These are phyloP conservation scores for Bolboschoenus planiculmis DNA, from an alignment of 176 grass and related monocot genomes.

Conservation along the genomic window DNA sequence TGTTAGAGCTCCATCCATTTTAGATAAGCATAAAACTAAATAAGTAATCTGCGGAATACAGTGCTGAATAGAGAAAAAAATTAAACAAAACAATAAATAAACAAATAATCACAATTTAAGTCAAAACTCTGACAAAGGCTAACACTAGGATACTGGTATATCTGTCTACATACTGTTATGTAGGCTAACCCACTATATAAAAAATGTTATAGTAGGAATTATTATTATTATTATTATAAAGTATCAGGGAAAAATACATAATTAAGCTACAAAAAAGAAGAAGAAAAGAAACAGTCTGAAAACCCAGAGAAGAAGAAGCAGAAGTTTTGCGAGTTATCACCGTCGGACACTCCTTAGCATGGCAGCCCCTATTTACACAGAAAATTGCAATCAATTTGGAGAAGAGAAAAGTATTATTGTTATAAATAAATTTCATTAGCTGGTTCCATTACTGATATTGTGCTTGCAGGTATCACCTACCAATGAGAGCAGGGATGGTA, in stretches of 20 bases:
- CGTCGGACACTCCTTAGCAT: not conserved
- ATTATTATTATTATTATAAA: slow-evolving; percentile 5
- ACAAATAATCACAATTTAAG: too few species aligned
- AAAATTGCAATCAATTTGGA: not conserved
- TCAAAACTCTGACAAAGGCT: too few species aligned
- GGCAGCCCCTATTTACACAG: not conserved
- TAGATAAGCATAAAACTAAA: too few species aligned
- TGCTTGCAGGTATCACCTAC: not conserved
- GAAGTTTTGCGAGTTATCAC: not conserved
- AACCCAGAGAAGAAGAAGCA: too few species aligned
- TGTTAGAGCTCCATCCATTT: too few species aligned
- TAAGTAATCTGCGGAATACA: too few species aligned
- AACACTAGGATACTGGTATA: too few species aligned
- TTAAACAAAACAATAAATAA: too few species aligned
- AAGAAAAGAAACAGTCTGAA: too few species aligned
- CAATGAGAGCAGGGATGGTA: not conserved
- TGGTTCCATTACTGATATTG: not conserved
- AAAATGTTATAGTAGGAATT: not conserved
- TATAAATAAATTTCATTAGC: too few species aligned
- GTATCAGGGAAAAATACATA: not conserved
- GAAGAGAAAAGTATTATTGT: not conserved
- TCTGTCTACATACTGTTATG: not conserved
- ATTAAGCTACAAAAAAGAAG: not conserved
- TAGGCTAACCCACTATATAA: not conserved
- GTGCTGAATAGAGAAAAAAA: too few species aligned